Conservation (phyloP, 352 stramenopile species). For the Phytophthora pseudosyringae region DNA sequence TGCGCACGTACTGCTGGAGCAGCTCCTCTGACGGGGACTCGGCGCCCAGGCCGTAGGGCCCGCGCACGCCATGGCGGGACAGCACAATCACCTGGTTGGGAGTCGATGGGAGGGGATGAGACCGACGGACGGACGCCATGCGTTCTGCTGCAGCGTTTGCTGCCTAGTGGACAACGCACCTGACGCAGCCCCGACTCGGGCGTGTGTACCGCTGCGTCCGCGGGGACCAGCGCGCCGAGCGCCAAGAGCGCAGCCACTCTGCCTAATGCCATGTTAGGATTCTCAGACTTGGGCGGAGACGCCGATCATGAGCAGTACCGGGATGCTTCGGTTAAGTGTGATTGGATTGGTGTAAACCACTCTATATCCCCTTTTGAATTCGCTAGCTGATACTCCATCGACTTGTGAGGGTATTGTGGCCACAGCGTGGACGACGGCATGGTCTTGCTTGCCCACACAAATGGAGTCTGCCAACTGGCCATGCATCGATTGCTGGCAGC, state of each 20-base stretch:
- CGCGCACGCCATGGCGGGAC: slow-evolving; percentile 74
- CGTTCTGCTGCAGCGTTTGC: neutral
- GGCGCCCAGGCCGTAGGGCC: slow-evolving; percentile 73
- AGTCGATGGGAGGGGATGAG: slow-evolving; percentile 2
- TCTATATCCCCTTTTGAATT: slow-evolving; percentile 20
- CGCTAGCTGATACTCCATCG: neutral
- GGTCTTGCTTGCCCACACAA: too few relatives aligned
- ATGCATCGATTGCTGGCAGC: slow-evolving; percentile 5
- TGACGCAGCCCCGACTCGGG: slow-evolving; percentile 38
- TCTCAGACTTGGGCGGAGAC: slow-evolving; percentile 1
- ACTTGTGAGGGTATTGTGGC: slow-evolving; percentile 2
- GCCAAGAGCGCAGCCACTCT: slow-evolving; percentile 9
- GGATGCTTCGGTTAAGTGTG: neutral
- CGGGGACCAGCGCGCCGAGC: slow-evolving; percentile 4
- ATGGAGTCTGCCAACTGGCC: slow-evolving; percentile 6
- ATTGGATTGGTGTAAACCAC: slow-evolving; percentile 18
- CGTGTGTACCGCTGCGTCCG: slow-evolving; percentile 4
- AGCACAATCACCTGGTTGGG: slow-evolving; percentile 65
- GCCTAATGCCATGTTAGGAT: slow-evolving; percentile 15
- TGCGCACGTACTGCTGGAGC: slow-evolving; percentile 67
- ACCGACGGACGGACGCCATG: slow-evolving; percentile 22
- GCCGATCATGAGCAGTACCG: neutral
- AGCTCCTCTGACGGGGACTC: slow-evolving; percentile 51
- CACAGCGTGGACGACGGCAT: too few relatives aligned
- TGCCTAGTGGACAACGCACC: slow-evolving; percentile 19